Conservation (phyloP, 176 grass and related monocot species). For the Rhipidocladum racemiflorum region DNA sequence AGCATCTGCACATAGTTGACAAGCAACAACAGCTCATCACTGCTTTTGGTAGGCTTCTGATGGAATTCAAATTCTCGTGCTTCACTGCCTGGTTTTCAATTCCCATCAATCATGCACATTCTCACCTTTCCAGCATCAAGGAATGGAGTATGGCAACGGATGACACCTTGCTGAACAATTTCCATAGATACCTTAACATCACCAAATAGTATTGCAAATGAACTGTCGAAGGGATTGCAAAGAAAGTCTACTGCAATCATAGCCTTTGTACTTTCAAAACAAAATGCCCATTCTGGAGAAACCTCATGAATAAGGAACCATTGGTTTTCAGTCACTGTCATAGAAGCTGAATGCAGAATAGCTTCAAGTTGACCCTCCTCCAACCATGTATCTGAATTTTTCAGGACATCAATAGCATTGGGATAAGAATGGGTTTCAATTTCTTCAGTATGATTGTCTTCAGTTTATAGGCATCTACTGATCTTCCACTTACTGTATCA, state of each 20-base stretch:
- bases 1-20: conserved; percentile 54
- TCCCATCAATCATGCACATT: conserved; percentile 56
- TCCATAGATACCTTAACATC: conserved; percentile 59
- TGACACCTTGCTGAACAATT: conserved; percentile 72
- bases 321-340: conserved; percentile 35
- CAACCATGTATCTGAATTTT: conserved; percentile 59
- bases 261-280: conserved; percentile 84
- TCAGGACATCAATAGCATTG: conserved; percentile 55
- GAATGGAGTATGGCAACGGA: conserved; percentile 64
- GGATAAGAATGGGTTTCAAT: conserved; percentile 5
- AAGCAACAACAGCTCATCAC: conserved; percentile 52
- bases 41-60: conserved; percentile 44
- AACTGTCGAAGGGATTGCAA: conserved; percentile 35
- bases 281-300: conserved; percentile 82
- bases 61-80: conserved; percentile 39
- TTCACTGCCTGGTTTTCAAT: conserved; percentile 57
- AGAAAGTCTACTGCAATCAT: conserved; percentile 73
- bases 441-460: conserved; percentile 37
- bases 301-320: conserved; percentile 58
- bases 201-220: conserved; percentile 63
- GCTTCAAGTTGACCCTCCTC: conserved; percentile 62
- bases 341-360: conserved; percentile 34
- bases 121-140: conserved; percentile 63
- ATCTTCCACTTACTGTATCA: conserved; percentile 5
- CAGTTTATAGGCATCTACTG: conserved; percentile 23